Conservation (phyloP, 352 stramenopile genomes). For the Pythium pyrilobum region DNA sequence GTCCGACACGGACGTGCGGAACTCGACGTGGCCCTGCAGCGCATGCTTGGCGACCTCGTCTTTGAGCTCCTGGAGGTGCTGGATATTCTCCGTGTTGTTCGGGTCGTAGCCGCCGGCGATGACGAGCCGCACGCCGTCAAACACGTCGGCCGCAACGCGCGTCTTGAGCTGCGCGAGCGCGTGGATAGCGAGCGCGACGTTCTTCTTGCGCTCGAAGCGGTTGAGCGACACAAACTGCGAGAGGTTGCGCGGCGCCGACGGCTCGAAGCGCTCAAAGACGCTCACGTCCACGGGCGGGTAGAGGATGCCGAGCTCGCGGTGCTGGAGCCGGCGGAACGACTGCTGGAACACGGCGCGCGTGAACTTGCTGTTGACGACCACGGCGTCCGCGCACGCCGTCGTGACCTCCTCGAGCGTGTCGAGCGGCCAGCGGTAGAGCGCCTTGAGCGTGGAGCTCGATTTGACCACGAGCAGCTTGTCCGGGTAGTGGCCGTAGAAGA, state of each 20-base stretch:
- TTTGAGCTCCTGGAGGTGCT: slow-evolving; percentile 90
- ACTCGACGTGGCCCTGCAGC: slow-evolving; percentile 74
- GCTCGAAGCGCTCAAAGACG: slow-evolving; percentile 39
- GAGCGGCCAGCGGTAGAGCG: slow-evolving; percentile 88
- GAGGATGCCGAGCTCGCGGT: slow-evolving; percentile 78
- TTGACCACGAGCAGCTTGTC: slow-evolving; percentile 93
- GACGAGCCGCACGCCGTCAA: slow-evolving; percentile 77
- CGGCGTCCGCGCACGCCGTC: slow-evolving; percentile 78
- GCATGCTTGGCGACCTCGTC: slow-evolving; percentile 49
- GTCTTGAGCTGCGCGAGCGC: slow-evolving; percentile 59
- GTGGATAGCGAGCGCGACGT: slow-evolving; percentile 88
- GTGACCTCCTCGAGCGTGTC: slow-evolving; percentile 93
- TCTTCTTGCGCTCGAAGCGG: slow-evolving; percentile 99
- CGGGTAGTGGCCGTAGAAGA: slow-evolving; percentile 99
- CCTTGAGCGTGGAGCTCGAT: slow-evolving; percentile 62
- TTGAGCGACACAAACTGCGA: slow-evolving; percentile 95
- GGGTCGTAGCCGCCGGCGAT: slow-evolving; percentile 96
- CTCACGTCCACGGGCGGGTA: slow-evolving; percentile 93
- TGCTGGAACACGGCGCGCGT: slow-evolving; percentile 88
- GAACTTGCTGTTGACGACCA: slow-evolving; percentile 97
- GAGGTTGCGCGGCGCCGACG: slow-evolving; percentile 31
- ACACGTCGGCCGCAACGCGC: slow-evolving; percentile 30
- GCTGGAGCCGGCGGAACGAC: slow-evolving; percentile 78
- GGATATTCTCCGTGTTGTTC: slow-evolving; percentile 94
- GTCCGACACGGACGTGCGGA: slow-evolving; percentile 88